Evolutionary conservation across 2,329 filamentous ascomycete species (phyloP).

Genomic region (Fusarium sp.): DNA sequence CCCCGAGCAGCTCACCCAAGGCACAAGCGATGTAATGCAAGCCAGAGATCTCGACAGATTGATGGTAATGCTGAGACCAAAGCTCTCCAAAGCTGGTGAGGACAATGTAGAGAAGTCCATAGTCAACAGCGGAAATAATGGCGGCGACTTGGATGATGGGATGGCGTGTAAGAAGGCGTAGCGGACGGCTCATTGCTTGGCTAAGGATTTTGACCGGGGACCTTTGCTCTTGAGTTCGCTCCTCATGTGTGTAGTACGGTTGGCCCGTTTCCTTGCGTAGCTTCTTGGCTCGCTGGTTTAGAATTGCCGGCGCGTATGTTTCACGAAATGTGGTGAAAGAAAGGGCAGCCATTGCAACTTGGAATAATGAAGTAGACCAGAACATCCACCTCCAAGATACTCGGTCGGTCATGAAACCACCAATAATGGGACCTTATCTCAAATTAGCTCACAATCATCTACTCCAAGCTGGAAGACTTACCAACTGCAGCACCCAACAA

Average conservation of each 20-base stretch:
- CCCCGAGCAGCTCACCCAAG: conserved; percentile 71
- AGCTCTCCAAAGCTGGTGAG: conserved; percentile 72
- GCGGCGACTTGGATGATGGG: conserved; percentile 71
- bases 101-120: conserved; percentile 74
- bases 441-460: not conserved
- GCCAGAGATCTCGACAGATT: conserved; percentile 69
- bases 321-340: conserved; percentile 55
- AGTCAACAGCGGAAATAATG: conserved; percentile 69
- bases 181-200: conserved; percentile 64
- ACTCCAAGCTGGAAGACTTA: not conserved
- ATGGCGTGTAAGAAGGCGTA: conserved; percentile 69
- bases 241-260: conserved; percentile 54
- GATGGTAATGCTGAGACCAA: conserved; percentile 67
- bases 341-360: conserved; percentile 54
- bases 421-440: conserved; percentile 53
- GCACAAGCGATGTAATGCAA: conserved; percentile 75
- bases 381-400: conserved; percentile 62
- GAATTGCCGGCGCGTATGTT: conserved; percentile 56
- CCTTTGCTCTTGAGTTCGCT: conserved; percentile 53
- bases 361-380: conserved; percentile 60
- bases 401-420: conserved; percentile 55
- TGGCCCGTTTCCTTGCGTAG: conserved; percentile 52
- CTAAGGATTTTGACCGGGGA: conserved; percentile 46
- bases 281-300: conserved; percentile 51
- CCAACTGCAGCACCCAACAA: conserved; percentile 57